A percentile compares a stretch with the other conserved stretches of the same genome.
Conservation (phyloP, 2,329 filamentous ascomycete genomes). For the Malbranchea cinnamomea region DNA sequence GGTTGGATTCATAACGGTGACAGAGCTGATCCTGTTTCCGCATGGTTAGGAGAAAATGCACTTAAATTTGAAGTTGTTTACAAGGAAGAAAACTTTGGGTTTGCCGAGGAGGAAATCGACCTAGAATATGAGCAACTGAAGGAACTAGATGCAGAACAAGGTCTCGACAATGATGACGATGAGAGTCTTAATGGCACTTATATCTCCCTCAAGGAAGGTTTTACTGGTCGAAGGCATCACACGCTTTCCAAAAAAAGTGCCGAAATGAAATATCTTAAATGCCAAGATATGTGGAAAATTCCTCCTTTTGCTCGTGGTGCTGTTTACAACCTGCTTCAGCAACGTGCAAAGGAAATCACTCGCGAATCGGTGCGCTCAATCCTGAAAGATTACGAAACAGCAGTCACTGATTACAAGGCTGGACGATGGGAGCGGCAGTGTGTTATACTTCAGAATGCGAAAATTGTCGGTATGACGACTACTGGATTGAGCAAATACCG, state of each 20-base stretch:
- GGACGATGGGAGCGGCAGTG: conserved; percentile 46
- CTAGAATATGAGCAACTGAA: conserved; percentile 45
- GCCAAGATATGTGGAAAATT: conserved; percentile 47
- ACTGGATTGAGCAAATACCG: conserved; percentile 73
- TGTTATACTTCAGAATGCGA: conserved; percentile 44
- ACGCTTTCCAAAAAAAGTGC: conserved; percentile 20
- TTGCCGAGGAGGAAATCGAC: conserved; percentile 45
- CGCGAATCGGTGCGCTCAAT: conserved; percentile 33
- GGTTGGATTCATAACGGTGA: conserved; percentile 26
- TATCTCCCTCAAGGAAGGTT: conserved; percentile 29
- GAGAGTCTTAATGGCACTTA: conserved; percentile 36
- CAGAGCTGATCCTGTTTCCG: conserved; percentile 26
- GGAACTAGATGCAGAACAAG: conserved; percentile 45
- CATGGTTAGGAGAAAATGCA: conserved; percentile 44
- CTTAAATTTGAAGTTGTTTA: conserved; percentile 31
- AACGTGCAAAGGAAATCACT: conserved; percentile 36
- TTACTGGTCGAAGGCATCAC: conserved; percentile 12
- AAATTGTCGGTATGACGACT: conserved; percentile 55
- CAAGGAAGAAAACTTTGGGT: conserved; percentile 34
- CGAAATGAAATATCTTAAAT: conserved; percentile 17
- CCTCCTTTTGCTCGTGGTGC: conserved; percentile 40
- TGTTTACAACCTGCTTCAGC: conserved; percentile 52
- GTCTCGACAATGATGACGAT: conserved; percentile 38
- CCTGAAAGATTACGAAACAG: conserved; percentile 35
- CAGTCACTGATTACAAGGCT: conserved; percentile 39